Percentiles rank a stretch among this genome's conserved stretches.
These are phyloP conservation scores for Pythium aphanidermatum DNA, from an alignment of 352 stramenopile species.

Conservation along the genomic window DNA sequence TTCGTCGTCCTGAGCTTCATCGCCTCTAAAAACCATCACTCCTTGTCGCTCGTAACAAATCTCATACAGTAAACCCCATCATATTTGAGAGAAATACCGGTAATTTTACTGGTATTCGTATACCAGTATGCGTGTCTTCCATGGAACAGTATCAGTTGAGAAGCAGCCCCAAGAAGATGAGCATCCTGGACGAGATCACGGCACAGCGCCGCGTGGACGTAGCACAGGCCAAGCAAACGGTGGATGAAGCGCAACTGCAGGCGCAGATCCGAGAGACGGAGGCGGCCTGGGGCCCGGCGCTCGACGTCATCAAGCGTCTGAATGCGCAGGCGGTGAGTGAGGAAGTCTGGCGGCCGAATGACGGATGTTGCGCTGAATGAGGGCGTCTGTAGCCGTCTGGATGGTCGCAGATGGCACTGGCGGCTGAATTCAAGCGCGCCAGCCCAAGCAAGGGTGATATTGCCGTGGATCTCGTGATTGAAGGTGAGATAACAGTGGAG, in stretches of 20 bases:
- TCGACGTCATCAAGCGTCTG: constrained; percentile 85
- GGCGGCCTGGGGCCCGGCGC: constrained; percentile 58
- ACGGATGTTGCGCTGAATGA: constrained; percentile 1
- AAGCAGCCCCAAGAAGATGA: constrained; percentile 29
- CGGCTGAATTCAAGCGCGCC: constrained; percentile 98
- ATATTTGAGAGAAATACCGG: background rate
- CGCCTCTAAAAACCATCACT: too few relatives aligned
- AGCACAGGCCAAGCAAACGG: constrained; percentile 38
- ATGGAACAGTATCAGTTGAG: too few relatives aligned
- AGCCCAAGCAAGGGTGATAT: constrained; percentile 98
- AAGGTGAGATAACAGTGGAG: constrained; percentile 28
- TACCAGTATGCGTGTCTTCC: too few relatives aligned
- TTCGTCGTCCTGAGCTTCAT: constrained; percentile 8
- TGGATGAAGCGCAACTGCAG: constrained; percentile 44
- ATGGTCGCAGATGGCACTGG: constrained; percentile 86
- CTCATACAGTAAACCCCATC: constrained; percentile 5
- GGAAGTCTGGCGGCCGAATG: constrained; percentile 13
- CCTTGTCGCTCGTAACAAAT: constrained; percentile 7
- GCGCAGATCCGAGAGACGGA: constrained; percentile 81
- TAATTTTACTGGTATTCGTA: too few relatives aligned
- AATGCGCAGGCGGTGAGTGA: constrained; percentile 64
- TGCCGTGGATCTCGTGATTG: constrained; percentile 56
- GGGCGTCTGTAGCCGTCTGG: constrained; percentile 31
- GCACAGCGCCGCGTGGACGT: constrained; percentile 65
- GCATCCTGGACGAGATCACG: constrained; percentile 78